Evolutionary conservation across 2,329 filamentous ascomycete genomes (phyloP), one percentile per base, ranked within the genome.

Genomic region (Helotiales sp.): DNA sequence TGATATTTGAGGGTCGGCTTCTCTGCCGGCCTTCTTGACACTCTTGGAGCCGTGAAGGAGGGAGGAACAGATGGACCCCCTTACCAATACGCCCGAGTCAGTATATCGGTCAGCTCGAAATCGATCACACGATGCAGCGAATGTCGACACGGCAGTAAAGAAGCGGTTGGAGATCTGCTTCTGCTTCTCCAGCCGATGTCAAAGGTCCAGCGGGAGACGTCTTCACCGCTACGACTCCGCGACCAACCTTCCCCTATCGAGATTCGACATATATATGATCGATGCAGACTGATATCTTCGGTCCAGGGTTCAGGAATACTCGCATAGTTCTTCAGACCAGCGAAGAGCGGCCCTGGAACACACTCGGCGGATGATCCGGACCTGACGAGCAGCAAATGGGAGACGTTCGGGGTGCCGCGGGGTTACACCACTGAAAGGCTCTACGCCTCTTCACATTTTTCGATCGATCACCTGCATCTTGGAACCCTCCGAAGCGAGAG

Each of bases 401-500:
- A 47, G 57, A 59, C 30, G 60, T 34, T 62, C 61, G 43, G 32
- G 54, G 34, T 34, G 55, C 65, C 61, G 59, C 43, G 61, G 57
- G 54, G 49, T 45, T 30, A 24, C 34, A 43, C 37, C 28, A 57
- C 52, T 13, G 15, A 22, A 34, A 40, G 57, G 43, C 47, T 57
- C 43, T 52, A 34, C 43, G 30, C 49, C 61, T 52, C 49, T 50
- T 65, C 43, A 34, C 26, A 52, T 54, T 45, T 37, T 37, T 52
- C n/a, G 43, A 54, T 55, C 40, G 59, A 68, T 65, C 59, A 63
- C 59, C 60, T 63, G 66, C 66, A 65, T 49, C 28, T 40, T 43
- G 17, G 30, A 34, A 63, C 30, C 32, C 37, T 24, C 4, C 28
- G 54, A 40, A 54, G 45, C 63, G 54, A 59, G n/a, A 59, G n/a